Conservation (phyloP, 1,284 basidiomycete species). For the Clitocybe nebularis region DNA sequence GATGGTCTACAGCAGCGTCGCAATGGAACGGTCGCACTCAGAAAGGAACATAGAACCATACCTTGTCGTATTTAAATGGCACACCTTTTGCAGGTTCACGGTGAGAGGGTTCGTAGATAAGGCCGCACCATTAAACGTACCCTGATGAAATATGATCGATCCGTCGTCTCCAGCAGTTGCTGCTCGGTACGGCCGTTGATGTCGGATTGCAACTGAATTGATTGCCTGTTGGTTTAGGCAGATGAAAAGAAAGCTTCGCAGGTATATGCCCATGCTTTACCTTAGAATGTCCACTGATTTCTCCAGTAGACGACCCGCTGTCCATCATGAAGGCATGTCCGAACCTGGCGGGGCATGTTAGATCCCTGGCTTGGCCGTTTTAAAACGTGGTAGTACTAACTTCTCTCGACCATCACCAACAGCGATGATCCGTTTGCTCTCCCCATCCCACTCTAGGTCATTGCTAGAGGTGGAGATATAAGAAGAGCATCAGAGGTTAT, state of each 20-base stretch:
- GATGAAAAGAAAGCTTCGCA: not conserved
- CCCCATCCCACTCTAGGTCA: conserved; percentile 95
- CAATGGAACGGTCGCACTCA: no score
- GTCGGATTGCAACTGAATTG: conserved; percentile 89
- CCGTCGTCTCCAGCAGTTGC: conserved; percentile 85
- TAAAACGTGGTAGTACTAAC: conserved; percentile 35
- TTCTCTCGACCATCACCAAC: conserved; percentile 95
- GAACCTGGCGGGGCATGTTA: conserved; percentile 53
- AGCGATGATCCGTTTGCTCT: conserved; percentile 92
- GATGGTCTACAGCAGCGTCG: conserved; percentile 51
- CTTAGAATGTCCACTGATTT: conserved; percentile 92
- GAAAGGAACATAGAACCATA: conserved; percentile 20
- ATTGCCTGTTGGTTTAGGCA: conserved; percentile 49
- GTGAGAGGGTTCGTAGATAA: no score
- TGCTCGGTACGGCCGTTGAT: conserved; percentile 89
- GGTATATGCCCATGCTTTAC: conserved; percentile 32
- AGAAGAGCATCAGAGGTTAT: conserved; percentile 3
- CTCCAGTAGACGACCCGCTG: conserved; percentile 87
- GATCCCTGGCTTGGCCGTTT: not conserved
- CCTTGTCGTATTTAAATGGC: conserved; percentile 90
- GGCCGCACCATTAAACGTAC: no score
- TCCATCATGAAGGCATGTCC: conserved; percentile 88
- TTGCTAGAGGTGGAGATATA: conserved; percentile 46
- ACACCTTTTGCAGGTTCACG: no score
- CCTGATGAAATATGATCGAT: conserved; percentile 79